Evolutionary conservation across 2,329 filamentous ascomycete species (phyloP), one percentile per base, ranked within the genome.

Genomic region (Nothopassalora personata): DNA sequence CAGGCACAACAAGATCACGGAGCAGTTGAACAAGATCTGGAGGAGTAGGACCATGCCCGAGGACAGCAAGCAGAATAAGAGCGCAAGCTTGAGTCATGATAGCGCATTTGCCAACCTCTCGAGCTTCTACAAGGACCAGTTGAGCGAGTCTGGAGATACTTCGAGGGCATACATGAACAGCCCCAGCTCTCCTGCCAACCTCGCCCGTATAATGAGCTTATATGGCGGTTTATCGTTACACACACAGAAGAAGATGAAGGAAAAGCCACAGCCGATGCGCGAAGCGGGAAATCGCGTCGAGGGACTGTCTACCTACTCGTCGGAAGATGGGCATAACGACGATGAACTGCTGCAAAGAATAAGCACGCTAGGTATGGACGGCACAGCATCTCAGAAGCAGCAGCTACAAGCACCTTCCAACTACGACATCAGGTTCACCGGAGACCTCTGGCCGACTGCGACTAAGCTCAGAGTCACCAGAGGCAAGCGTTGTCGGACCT

Each of bases 401-500:
- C 73, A 80, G 70, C 51, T 74, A 66, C 81, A 75, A 75, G 84
- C 71, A 69, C 75, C 74, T 66, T 71, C 71, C 70, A 75, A 77
- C 64, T 71, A 78, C 55, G 73, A 79, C 43, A 76, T 83, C 1
- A 84, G 83, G 6, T 92, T 94, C 70, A 76, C 84, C 1, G 82
- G 87, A 55, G 85, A 93, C 19, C 83, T 97, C 5, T 87, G 90
- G 30, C 94, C 94, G 0, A 82, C 92, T 13, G 87, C 92, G 0
- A 88, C 89, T 15, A 82, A 95, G 1, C 84, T 99, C 13, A 87
- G 91, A 58, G 96, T 93, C 0, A 97, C 97, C 72, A 88, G 93
- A 39, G 91, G 91, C 19, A 97, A 97, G 77, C 90, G 94, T 49
- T 99, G 94, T 74, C 88, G 90, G 53, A 83, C 87, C 10, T 99